Evolutionary conservation across 805 yeast genomes (phyloP).

Genomic region (Metschnikowia hibisci): DNA sequence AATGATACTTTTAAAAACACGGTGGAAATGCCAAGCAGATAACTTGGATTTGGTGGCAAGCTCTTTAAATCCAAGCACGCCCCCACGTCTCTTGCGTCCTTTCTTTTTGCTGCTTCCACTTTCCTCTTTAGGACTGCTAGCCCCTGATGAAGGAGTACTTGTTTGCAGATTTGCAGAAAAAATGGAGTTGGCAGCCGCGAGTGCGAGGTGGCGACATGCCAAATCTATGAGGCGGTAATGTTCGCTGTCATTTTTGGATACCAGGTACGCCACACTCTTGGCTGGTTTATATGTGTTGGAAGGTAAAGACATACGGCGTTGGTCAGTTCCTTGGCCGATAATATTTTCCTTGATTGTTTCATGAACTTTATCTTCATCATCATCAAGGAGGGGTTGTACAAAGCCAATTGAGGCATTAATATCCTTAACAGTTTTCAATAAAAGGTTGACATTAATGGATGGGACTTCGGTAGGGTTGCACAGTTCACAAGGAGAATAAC

Average conservation of each 20-base stretch:
- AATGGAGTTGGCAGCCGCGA: conserved; percentile 60
- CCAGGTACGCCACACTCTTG: conserved; percentile 13
- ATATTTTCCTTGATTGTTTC: conserved; percentile 36
- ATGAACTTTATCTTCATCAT: conserved; percentile 39
- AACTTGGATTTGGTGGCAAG: conserved; percentile 79
- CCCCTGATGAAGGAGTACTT: conserved; percentile 14
- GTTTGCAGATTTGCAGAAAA: conserved; percentile 16
- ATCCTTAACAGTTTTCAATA: conserved; percentile 47
- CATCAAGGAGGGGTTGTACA: conserved; percentile 47
- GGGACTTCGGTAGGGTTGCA: conserved; percentile 53
- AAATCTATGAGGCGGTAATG: conserved; percentile 66
- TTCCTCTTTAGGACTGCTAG: conserved; percentile 22
- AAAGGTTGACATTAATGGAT: conserved; percentile 42
- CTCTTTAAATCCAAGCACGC: conserved; percentile 79
- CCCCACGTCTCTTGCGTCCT: conserved; percentile 60
- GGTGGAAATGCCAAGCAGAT: conserved; percentile 90
- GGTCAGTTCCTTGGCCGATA: conserved; percentile 20
- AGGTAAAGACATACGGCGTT: conserved; percentile 30
- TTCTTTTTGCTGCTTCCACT: conserved; percentile 9
- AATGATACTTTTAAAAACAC: conserved; percentile 82
- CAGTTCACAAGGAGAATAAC: conserved; percentile 48
- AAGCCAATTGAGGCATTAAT: conserved; percentile 60
- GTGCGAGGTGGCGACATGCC: conserved; percentile 80
- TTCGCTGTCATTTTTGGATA: conserved; percentile 60
- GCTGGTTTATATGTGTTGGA: conserved; percentile 18